A percentile compares a stretch with the other conserved stretches of the same genome.
phyloP scores from a whole-genome alignment of 129 eudicot species.

The sunflower (Helianthus annuus) region DNA sequence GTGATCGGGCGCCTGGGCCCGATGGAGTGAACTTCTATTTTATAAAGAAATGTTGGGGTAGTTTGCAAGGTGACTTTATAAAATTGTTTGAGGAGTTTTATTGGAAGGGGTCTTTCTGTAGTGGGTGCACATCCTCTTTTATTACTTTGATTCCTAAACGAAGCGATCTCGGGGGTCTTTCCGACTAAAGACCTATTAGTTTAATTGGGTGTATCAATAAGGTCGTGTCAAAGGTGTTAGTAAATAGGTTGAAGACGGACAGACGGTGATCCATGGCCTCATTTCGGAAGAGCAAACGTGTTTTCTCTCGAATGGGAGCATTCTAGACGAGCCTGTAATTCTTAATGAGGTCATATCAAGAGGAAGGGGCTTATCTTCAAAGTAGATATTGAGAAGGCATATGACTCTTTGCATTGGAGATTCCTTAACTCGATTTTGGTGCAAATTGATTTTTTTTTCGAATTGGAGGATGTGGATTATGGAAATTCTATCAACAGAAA shows the following conservation, averaged over 20 bases:
- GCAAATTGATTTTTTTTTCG: no score
- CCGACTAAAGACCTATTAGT: not conserved
- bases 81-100: no score
- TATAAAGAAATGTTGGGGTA: not conserved
- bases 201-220: not conserved
- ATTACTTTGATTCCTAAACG: not conserved
- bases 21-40: not conserved
- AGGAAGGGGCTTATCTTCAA: not conserved
- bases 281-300: not conserved
- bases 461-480: no score
- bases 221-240: not conserved
- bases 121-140: not conserved
- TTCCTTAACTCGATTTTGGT: no score
- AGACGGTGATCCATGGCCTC: no score
- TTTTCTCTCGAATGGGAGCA: not conserved
- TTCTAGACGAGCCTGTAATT: not conserved
- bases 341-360: not conserved
- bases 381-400: no score
- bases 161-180: not conserved
- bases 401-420: no score
- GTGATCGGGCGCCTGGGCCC: not conserved
- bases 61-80: not conserved
- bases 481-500: no score
- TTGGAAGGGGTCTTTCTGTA: accelerated
- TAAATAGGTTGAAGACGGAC: not conserved